Base-by-base conservation (phyloP, 768 basidiomycete genomes). In the Lactifluus subvellereus region DNA sequence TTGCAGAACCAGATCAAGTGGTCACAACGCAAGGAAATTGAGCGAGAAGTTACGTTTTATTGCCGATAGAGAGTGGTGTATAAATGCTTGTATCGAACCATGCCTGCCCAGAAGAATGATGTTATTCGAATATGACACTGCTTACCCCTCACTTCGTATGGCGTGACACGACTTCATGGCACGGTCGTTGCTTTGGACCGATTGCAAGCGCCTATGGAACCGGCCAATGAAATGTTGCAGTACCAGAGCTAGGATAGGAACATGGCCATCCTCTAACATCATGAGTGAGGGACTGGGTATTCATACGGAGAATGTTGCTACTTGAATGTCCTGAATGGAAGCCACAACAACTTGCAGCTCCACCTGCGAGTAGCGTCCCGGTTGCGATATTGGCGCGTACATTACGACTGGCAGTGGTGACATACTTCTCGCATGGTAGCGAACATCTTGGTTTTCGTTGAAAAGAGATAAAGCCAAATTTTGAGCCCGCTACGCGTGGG, bases 1-100 rank as follows among this genome's bases (percentile, higher is more conserved):
- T 55, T 54, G 35, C 53, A 82, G 81, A 82, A 69, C 76, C 74
- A 20, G 80, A 82, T 70, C 60, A 72, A 43, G 56, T 68, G 45
- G 79, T 81, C 27, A 78, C 74, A 38, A 79, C 69, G n/a, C 79
- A 80, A 65, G 2, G 10, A 2, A 0, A n/a, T 14, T 45, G 49
- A 58, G 48, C 35, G 51, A 59, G 13, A 22, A 30, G 37, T n/a
- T 38, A 43, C 13, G 27, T 9, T n/a, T 3, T 11, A 20, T 22
- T 9, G 38, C 47, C 27, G 14, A 38, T 18, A 16, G 48, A 51
- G 16, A 16, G 42, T 6, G 33, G 42, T 45, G 33, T 9, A 22
- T 10, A 40, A n/a, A 11, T 38, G 14, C 3, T 40, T 53, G 35
- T 53, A 38, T 48, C n/a, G 27, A 5, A 20, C 16, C 6, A 30